phyloP scores from a whole-genome alignment of 2,329 filamentous ascomycete species.

The Drechslerella dactyloides region DNA sequence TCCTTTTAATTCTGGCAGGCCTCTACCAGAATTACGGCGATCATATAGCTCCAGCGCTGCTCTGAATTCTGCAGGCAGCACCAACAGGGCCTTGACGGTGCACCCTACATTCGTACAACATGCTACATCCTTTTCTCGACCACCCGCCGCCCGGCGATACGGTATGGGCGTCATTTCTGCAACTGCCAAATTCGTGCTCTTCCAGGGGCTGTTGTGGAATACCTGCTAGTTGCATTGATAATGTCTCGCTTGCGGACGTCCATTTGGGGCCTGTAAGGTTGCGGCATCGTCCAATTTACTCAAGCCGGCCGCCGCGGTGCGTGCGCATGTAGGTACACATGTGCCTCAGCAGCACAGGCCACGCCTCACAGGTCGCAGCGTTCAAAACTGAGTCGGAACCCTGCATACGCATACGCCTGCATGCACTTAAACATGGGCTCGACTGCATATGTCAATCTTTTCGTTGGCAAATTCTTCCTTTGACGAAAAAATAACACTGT shows the following conservation, averaged over 20 bases:
- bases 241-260: constrained; percentile 39
- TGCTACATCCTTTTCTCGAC: constrained; percentile 43
- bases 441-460: too few relatives aligned
- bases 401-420: too few relatives aligned
- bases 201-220: constrained; percentile 27
- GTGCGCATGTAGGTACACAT: background rate
- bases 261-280: constrained; percentile 38
- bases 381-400: too few relatives aligned
- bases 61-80: constrained; percentile 40
- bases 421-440: too few relatives aligned
- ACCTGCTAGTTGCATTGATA: constrained; percentile 31
- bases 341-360: too few relatives aligned
- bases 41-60: constrained; percentile 16
- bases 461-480: too few relatives aligned
- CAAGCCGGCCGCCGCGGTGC: constrained; percentile 3
- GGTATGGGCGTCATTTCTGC: constrained; percentile 40
- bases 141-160: constrained; percentile 44
- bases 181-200: constrained; percentile 42
- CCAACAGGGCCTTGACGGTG: constrained; percentile 22
- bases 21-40: constrained; percentile 7
- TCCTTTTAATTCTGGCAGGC: constrained; percentile 39
- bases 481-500: too few relatives aligned
- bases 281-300: constrained; percentile 35
- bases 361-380: too few relatives aligned
- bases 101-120: constrained; percentile 43